phyloP scores from a whole-genome alignment of 2,329 filamentous ascomycete genomes.

The Dactylonectria macrodidyma region DNA sequence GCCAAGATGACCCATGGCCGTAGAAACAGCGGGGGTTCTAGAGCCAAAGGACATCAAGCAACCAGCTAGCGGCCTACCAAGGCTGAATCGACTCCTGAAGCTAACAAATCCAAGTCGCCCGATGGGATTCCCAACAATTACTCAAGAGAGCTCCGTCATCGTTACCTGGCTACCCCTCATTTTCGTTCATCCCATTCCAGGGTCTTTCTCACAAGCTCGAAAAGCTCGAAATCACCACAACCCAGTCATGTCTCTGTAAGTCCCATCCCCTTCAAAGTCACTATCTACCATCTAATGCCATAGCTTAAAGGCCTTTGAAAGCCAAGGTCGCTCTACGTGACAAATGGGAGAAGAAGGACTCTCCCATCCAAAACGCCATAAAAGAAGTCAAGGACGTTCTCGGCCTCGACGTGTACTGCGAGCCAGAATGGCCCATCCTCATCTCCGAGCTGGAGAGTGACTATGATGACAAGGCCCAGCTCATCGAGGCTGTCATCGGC shows the following conservation, averaged over 20 bases:
- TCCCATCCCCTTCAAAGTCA: neutral
- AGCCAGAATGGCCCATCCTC: constrained; percentile 62
- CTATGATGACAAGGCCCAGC: constrained; percentile 58
- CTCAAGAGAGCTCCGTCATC: constrained; percentile 2
- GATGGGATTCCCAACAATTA: neutral
- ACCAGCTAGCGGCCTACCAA: neutral
- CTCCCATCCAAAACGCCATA: constrained; percentile 53
- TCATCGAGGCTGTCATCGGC: constrained; percentile 56
- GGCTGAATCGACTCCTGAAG: neutral
- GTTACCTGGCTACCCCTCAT: neutral
- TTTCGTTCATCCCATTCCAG: constrained; percentile 16
- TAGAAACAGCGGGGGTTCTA: too few species aligned
- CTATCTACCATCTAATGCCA: neutral
- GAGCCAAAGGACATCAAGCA: too few species aligned
- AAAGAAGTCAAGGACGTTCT: constrained; percentile 51
- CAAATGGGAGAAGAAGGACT: constrained; percentile 55
- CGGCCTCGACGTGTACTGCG: constrained; percentile 56
- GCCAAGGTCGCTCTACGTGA: constrained; percentile 60
- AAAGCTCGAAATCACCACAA: neutral
- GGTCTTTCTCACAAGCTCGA: neutral
- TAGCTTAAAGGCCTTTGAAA: constrained; percentile 57
- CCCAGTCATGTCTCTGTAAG: constrained; percentile 36
- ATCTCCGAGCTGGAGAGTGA: constrained; percentile 53
- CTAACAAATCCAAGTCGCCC: neutral
- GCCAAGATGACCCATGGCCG: neutral